phyloP scores from a whole-genome alignment of 2,329 filamentous ascomycete species.

The Alternaria tenuissima region DNA sequence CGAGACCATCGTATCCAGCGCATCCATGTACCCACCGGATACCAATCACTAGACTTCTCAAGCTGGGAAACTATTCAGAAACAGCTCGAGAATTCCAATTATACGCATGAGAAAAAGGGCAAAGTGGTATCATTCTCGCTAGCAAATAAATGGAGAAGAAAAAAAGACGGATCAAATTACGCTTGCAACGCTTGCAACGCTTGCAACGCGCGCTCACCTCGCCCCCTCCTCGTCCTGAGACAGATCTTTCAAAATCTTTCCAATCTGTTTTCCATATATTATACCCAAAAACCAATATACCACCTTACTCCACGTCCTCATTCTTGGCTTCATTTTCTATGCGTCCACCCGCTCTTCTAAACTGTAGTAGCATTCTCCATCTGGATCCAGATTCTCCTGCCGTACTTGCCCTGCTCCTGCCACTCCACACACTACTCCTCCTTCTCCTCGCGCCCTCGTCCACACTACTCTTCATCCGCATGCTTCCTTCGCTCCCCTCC shows the following conservation, averaged over 20 bases:
- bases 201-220: too few relatives aligned
- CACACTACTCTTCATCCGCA: neutral
- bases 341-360: neutral
- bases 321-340: neutral
- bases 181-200: too few relatives aligned
- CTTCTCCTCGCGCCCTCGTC: neutral
- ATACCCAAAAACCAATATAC: too few relatives aligned
- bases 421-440: conserved; percentile 9
- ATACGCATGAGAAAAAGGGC: neutral
- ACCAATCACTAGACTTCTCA: neutral
- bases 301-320: neutral
- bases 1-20: neutral
- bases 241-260: too few relatives aligned
- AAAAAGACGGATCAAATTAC: too few relatives aligned
- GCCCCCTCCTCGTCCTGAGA: too few relatives aligned
- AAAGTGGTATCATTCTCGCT: neutral
- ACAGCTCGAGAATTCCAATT: neutral
- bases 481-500: neutral
- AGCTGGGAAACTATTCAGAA: neutral
- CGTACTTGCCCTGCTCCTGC: neutral
- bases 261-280: too few relatives aligned
- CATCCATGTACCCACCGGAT: neutral
- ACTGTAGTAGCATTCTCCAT: neutral
- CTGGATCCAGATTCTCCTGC: neutral
- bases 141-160: too few relatives aligned